Conservation (phyloP, 2,329 filamentous ascomycete species). For the Diaporthe batatas region DNA sequence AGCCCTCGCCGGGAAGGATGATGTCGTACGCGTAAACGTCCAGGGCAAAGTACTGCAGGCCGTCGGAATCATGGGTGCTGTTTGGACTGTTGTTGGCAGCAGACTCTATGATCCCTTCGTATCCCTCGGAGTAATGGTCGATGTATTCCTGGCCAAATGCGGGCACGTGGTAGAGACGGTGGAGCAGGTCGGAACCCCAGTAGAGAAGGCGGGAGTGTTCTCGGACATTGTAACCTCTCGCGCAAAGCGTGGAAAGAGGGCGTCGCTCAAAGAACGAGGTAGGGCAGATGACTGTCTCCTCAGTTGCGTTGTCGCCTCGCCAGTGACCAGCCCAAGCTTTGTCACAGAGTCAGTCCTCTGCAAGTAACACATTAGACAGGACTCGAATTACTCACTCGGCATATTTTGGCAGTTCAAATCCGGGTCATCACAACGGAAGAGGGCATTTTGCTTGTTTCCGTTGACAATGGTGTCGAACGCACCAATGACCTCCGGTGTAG, state of each 20-base stretch:
- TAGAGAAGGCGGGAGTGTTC: slow-evolving; percentile 68
- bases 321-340: slow-evolving; percentile 76
- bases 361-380: neutral
- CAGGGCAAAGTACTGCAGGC: slow-evolving; percentile 77
- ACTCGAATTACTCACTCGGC: neutral
- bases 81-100: slow-evolving; percentile 62
- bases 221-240: slow-evolving; percentile 72
- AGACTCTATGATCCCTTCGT: slow-evolving; percentile 66
- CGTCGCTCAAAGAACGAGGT: slow-evolving; percentile 71
- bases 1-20: slow-evolving; percentile 73
- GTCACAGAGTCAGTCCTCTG: neutral
- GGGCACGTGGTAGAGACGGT: slow-evolving; percentile 75
- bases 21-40: slow-evolving; percentile 77
- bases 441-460: slow-evolving; percentile 67
- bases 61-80: slow-evolving; percentile 69
- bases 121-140: slow-evolving; percentile 73
- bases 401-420: slow-evolving; percentile 70
- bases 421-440: slow-evolving; percentile 78
- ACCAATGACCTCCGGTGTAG: slow-evolving; percentile 70
- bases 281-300: slow-evolving; percentile 78
- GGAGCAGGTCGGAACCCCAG: slow-evolving; percentile 76
- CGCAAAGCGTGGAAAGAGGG: slow-evolving; percentile 71
- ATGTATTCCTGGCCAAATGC: slow-evolving; percentile 70
- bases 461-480: slow-evolving; percentile 72
- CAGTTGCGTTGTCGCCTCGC: slow-evolving; percentile 73